phyloP scores from a whole-genome alignment of 2,329 filamentous ascomycete genomes.

The Ciborinia camelliae region DNA sequence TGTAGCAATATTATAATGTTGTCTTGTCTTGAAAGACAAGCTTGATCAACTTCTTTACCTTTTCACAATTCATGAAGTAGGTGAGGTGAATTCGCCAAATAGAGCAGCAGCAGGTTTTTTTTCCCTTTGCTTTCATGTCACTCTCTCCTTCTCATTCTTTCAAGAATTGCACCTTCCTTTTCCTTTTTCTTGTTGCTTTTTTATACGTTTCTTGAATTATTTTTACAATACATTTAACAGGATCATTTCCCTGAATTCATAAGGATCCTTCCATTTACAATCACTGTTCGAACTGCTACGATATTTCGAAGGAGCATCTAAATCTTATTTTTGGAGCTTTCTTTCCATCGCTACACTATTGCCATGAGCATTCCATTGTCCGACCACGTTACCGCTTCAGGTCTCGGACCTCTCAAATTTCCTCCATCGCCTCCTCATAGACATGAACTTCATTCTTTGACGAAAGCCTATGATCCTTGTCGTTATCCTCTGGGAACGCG shows the following conservation, averaged over 20 bases:
- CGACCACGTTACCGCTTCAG: neutral
- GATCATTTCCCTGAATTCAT: neutral
- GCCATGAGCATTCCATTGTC: conserved; percentile 15
- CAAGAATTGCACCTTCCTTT: neutral
- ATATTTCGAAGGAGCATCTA: neutral
- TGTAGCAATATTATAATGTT: neutral
- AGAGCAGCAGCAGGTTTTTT: neutral
- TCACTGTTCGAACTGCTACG: neutral
- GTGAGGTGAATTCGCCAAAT: conserved; percentile 1
- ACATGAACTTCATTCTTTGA: conserved; percentile 4
- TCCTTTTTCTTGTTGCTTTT: neutral
- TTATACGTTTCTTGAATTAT: neutral
- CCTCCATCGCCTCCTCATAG: conserved; percentile 8
- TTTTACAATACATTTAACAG: neutral
- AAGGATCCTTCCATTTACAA: neutral
- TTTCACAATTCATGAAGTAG: neutral
- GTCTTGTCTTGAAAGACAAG: neutral
- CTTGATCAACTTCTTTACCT: neutral
- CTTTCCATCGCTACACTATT: neutral
- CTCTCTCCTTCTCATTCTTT: neutral
- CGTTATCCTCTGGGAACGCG: neutral
- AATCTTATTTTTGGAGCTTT: neutral
- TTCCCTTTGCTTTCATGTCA: conserved; percentile 2
- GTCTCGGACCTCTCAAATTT: conserved; percentile 11
- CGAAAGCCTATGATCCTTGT: conserved; percentile 1